Evolutionary conservation across 345 rosid species (phyloP), one percentile per base, ranked within the genome.

Genomic region (Noccaea caerulescens): DNA sequence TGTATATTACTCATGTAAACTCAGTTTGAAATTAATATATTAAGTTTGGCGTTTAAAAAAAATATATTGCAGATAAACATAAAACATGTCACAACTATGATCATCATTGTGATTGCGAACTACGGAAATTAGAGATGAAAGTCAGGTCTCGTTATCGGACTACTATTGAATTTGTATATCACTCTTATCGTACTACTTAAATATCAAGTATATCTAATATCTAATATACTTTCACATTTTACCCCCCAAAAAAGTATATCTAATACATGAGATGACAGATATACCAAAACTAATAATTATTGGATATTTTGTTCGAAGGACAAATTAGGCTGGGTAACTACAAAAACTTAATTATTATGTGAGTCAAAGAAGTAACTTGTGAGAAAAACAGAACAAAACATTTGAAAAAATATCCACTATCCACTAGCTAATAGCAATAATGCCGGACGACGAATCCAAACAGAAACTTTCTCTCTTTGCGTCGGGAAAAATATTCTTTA

Each of bases 341-440:
- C 27, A 18, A 47, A 47, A 8, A 47, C 53, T 8, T 18, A 8
- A 49, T 18, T 49, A 18, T 49, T 41, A 41, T 18, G 30, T 18
- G 53, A 18, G 10, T 76, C 75, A 76, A 76, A 63, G 75, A 66
- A 76, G 75, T 62, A 68, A 68, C 79, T 62, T 75, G 59, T 61
- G 63, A 65, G 65, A 12, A 46, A 53, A 68, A 61, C 58, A 75
- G 58, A 68, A 75, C 58, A 62, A 68, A 25, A 13, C 41, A 52
- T 60, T 75, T 75, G 78, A 69, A 69, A 52, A 55, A 55, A 55
- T 27, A 27, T 75, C 74, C 58, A 68, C 62, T 62, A 47, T 47
- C 58, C 46, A 66, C 68, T 62, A 55, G n/a, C 65, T 12, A 46
- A 43, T 51, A 42, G 23, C 47, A 74, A 74, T 49, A 50, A 53